Percentiles rank a stretch among this genome's conserved stretches.
Evolutionary conservation across 1,284 basidiomycete genomes (phyloP).

Genomic region (Xerocomus alliaceus): DNA sequence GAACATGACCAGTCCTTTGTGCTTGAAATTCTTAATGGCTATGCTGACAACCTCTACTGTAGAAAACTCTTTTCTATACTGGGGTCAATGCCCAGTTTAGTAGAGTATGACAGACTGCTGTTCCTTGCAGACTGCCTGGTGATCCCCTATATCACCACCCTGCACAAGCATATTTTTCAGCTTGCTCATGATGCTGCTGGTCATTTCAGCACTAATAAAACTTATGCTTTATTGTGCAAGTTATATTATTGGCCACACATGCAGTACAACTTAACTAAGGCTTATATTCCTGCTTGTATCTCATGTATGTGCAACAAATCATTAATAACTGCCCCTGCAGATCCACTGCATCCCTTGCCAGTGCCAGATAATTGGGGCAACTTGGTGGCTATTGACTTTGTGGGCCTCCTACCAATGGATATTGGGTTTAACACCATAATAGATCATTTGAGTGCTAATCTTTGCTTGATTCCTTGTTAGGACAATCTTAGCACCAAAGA

Average conservation of each 20-base stretch:
- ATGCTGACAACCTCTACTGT: neutral
- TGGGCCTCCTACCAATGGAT: neutral
- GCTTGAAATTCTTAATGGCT: neutral
- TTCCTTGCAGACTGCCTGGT: neutral
- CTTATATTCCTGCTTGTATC: neutral
- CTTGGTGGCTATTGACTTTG: neutral
- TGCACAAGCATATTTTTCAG: neutral
- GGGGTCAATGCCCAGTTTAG: neutral
- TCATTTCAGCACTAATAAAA: neutral
- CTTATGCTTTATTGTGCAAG: fast-evolving
- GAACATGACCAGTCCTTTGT: neutral
- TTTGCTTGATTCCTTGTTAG: neutral
- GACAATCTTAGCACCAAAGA: neutral
- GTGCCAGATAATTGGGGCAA: neutral
- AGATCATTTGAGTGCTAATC: neutral
- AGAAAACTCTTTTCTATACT: neutral
- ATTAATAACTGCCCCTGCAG: neutral
- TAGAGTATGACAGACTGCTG: neutral
- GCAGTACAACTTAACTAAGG: neutral
- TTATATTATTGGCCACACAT: neutral
- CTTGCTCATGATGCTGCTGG: neutral
- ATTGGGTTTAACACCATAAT: neutral
- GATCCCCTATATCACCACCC: neutral
- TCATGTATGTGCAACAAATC: neutral
- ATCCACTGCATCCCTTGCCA: neutral